Evolutionary conservation across 2,329 filamentous ascomycete genomes (phyloP).

Genomic region (Sporothrix inflata): DNA sequence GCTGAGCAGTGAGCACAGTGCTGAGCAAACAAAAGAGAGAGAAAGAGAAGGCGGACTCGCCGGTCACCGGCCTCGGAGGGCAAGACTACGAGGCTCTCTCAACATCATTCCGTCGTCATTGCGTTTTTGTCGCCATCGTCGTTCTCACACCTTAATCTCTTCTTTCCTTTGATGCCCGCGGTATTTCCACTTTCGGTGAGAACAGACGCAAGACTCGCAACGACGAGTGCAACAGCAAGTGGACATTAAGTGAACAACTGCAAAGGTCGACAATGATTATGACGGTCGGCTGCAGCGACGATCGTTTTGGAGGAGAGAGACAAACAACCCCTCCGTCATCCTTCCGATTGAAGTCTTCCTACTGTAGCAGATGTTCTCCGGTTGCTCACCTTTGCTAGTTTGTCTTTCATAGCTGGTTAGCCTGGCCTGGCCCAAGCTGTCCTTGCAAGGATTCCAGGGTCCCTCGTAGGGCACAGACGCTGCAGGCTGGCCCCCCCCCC

Average conservation of each 20-base stretch:
- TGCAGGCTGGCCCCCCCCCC: neutral
- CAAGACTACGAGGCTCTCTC: neutral
- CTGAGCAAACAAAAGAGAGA: neutral
- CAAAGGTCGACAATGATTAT: constrained; percentile 4
- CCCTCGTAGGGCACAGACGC: constrained; percentile 25
- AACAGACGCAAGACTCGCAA: neutral
- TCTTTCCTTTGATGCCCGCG: neutral
- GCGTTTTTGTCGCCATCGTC: neutral
- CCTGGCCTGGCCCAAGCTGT: neutral
- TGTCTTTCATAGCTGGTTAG: neutral
- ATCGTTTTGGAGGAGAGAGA: neutral
- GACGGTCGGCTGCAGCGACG: constrained; percentile 2
- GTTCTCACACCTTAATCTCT: neutral
- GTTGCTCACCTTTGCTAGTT: neutral
- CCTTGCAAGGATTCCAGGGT: constrained; percentile 10
- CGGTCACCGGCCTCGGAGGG: constrained; percentile 2
- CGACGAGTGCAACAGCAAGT: neutral
- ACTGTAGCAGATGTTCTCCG: too few species aligned
- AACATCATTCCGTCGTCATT: neutral
- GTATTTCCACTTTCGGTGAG: neutral
- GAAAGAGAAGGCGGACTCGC: too few species aligned
- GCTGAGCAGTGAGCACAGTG: neutral
- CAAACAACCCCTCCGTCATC: neutral
- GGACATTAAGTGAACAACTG: neutral
- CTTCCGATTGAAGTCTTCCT: too few species aligned